phyloP scores from a whole-genome alignment of 768 basidiomycete species.

The Naganishia randhawae region DNA sequence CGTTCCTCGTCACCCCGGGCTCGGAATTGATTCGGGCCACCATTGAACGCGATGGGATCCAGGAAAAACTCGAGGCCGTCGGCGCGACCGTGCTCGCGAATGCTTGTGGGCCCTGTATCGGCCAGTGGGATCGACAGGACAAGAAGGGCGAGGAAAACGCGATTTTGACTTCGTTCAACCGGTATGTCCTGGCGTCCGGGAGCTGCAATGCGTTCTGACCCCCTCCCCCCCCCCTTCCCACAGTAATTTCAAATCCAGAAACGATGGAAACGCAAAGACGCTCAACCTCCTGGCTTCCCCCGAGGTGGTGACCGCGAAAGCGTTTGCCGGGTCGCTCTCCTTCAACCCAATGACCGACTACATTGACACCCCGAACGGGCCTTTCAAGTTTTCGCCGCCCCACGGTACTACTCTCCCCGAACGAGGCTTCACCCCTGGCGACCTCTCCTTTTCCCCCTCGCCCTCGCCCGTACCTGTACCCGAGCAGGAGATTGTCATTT shows the following conservation, averaged over 20 bases:
- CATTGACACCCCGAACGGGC: slow-evolving; percentile 62
- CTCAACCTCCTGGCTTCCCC: slow-evolving; percentile 98
- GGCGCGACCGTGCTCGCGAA: slow-evolving; percentile 95
- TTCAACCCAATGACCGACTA: slow-evolving; percentile 90
- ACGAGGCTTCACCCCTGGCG: slow-evolving; percentile 71
- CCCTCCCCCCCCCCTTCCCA: too few relatives aligned
- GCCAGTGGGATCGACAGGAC: slow-evolving; percentile 95
- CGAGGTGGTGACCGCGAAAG: slow-evolving; percentile 94
- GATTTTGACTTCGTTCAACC: slow-evolving; percentile 93
- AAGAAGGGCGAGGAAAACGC: slow-evolving; percentile 87
- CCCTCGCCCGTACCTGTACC: slow-evolving; percentile 71
- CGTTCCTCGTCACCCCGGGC: slow-evolving; percentile 54
- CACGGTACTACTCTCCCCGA: slow-evolving; percentile 77
- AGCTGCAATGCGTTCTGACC: too few relatives aligned
- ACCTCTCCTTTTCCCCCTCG: slow-evolving; percentile 69
- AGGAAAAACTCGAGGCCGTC: slow-evolving; percentile 72
- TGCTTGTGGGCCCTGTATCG: slow-evolving; percentile 98
- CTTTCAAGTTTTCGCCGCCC: slow-evolving; percentile 82
- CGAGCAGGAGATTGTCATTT: slow-evolving; percentile 71
- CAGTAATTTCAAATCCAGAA: slow-evolving; percentile 87
- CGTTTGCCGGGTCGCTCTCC: slow-evolving; percentile 85
- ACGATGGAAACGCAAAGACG: slow-evolving; percentile 88
- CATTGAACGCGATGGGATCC: slow-evolving; percentile 89
- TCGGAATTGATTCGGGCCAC: slow-evolving; percentile 91
- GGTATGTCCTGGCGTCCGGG: too few relatives aligned